Evolutionary conservation across 441 rosid genomes (phyloP).

Genomic region (Syzygium malaccense): DNA sequence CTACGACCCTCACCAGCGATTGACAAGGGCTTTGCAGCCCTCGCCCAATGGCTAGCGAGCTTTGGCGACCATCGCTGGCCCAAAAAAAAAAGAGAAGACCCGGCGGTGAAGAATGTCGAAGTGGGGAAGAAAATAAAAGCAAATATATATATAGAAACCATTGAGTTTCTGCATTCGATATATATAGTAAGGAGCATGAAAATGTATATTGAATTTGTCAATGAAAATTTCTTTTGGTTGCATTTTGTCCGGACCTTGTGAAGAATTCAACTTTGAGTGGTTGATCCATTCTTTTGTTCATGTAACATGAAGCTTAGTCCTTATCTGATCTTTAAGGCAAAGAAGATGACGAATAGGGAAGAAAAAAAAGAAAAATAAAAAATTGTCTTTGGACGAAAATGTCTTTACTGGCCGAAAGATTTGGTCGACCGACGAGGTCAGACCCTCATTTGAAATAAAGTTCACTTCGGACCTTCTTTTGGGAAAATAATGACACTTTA

Average conservation of each 20-base stretch:
- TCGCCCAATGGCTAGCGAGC: no score
- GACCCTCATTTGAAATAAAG: no score
- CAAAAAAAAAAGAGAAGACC: not conserved
- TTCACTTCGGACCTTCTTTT: not conserved
- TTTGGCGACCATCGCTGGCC: no score
- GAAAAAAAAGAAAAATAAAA: not conserved
- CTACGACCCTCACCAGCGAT: no score
- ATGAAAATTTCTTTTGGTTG: conserved; percentile 43
- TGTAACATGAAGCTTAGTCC: not conserved
- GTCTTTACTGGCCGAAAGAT: not conserved
- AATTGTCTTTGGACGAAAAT: not conserved
- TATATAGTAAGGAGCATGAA: conserved; percentile 46
- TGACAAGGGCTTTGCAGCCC: no score
- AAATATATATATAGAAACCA: conserved; percentile 21
- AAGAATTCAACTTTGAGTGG: not conserved
- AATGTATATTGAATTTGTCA: conserved; percentile 37
- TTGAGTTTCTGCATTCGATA: conserved; percentile 26
- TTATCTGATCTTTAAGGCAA: not conserved
- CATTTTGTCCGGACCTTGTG: not conserved
- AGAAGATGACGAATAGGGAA: not conserved
- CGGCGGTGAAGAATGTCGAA: not conserved
- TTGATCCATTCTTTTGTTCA: not conserved
- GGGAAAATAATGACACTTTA: not conserved
- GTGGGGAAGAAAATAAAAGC: not conserved
- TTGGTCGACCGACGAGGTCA: rapidly evolving